A percentile compares a stretch with the other conserved stretches of the same genome.
Evolutionary conservation across 192 early-diverging fungal species (phyloP).

Genomic region (Gryganskiella cystojenkinii): DNA sequence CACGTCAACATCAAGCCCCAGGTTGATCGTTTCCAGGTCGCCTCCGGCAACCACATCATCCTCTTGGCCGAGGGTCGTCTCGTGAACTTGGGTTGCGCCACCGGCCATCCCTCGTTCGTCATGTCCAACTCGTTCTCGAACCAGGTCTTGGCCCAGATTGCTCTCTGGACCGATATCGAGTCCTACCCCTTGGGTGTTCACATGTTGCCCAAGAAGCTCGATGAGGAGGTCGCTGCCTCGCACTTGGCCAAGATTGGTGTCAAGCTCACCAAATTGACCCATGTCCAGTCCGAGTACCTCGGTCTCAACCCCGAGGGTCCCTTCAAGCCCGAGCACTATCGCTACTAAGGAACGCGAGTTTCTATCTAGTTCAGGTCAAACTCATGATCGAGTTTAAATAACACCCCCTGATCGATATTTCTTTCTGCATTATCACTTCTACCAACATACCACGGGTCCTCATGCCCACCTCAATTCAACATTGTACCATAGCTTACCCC

Average conservation of each 20-base stretch:
- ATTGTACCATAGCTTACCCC: conserved; percentile 7
- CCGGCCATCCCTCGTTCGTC: conserved; percentile 98
- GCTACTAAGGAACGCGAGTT: conserved; percentile 61
- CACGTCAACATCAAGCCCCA: conserved; percentile 98
- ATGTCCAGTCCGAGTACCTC: conserved; percentile 16
- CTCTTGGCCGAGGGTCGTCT: conserved; percentile 99
- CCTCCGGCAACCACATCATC: conserved; percentile 93
- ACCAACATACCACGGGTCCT: background rate
- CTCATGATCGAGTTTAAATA: background rate
- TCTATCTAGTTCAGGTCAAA: no score
- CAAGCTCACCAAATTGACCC: conserved; percentile 85
- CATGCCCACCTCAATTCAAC: conserved; percentile 8
- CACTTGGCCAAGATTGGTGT: conserved; percentile 96
- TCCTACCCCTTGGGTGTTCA: conserved; percentile 96
- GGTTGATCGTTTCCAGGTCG: conserved; percentile 96
- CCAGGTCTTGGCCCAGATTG: conserved; percentile 98
- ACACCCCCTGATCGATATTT: background rate
- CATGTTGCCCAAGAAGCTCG: conserved; percentile 58
- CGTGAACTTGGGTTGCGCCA: conserved; percentile 99
- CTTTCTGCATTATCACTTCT: background rate
- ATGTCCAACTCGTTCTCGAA: conserved; percentile 99
- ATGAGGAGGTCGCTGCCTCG: conserved; percentile 95
- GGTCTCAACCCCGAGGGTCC: conserved; percentile 66
- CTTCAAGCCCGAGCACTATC: conserved; percentile 98
- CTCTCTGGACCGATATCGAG: conserved; percentile 92